phyloP scores from a whole-genome alignment of 2,329 filamentous ascomycete genomes.

The Verticillium longisporum region DNA sequence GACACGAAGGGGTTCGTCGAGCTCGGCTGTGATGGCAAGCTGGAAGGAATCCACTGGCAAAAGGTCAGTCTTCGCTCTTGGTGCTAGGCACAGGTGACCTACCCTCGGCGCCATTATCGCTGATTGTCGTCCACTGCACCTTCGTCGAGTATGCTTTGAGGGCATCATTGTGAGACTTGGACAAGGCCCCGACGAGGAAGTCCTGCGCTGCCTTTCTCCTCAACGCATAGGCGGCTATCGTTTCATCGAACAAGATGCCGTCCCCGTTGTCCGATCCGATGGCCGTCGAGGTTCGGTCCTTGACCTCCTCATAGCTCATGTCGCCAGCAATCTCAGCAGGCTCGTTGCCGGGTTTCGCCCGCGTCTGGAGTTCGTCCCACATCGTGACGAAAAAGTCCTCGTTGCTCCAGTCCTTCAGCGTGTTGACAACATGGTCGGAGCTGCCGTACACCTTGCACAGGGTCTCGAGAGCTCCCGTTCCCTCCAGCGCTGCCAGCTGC shows the following conservation, averaged over 20 bases:
- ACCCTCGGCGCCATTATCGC: conserved; percentile 22
- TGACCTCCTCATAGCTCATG: conserved; percentile 70
- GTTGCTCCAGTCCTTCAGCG: conserved; percentile 88
- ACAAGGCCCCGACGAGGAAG: conserved; percentile 67
- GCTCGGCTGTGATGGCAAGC: conserved; percentile 63
- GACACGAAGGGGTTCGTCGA: conserved; percentile 65
- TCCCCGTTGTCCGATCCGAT: conserved; percentile 53
- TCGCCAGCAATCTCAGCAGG: conserved; percentile 55
- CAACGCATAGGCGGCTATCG: conserved; percentile 67
- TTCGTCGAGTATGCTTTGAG: conserved; percentile 50
- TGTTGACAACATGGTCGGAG: conserved; percentile 83
- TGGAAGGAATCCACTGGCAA: conserved; percentile 34
- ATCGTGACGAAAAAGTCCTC: conserved; percentile 90
- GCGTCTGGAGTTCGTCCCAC: conserved; percentile 80
- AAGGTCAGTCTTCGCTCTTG: conserved; percentile 25
- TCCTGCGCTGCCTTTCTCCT: conserved; percentile 67
- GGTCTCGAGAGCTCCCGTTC: conserved; percentile 76
- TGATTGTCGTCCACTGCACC: conserved; percentile 55
- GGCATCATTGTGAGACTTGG: conserved; percentile 50
- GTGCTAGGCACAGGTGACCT: neutral
- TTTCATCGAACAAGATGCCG: conserved; percentile 87
- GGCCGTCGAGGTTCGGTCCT: conserved; percentile 69
- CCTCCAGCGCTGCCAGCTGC: conserved; percentile 71
- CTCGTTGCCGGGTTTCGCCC: conserved; percentile 47
- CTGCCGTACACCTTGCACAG: conserved; percentile 90